Evolutionary conservation across 148 eudicot species (phyloP).

Genomic region (Rhododendron griersonianum): DNA sequence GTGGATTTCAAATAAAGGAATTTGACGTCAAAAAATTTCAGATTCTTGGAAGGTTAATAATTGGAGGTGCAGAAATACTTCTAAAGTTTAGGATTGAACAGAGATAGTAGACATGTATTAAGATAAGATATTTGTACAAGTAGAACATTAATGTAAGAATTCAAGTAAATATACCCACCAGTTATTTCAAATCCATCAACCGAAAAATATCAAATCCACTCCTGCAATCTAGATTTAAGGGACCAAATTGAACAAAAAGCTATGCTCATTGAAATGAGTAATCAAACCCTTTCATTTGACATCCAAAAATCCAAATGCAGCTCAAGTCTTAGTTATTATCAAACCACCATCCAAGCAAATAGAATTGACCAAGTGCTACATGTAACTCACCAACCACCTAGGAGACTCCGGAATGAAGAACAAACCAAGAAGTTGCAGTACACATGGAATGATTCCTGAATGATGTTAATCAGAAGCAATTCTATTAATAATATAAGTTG

Average conservation of each 20-base stretch:
- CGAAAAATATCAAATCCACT: background rate
- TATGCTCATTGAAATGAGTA: background rate
- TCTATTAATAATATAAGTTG: background rate
- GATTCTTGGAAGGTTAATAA: background rate
- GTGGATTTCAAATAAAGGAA: background rate
- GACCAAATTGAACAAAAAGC: background rate
- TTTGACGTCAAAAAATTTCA: background rate
- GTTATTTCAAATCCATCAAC: background rate
- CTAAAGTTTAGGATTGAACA: background rate
- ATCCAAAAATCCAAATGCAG: background rate
- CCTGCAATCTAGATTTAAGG: background rate
- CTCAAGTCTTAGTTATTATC: background rate
- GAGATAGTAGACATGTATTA: background rate
- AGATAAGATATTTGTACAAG: background rate
- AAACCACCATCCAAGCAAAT: background rate
- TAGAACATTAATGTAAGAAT: background rate
- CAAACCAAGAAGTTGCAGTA: conserved; percentile 51
- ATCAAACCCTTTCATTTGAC: background rate
- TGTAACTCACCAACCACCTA: conserved; percentile 62
- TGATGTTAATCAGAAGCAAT: conserved; percentile 9
- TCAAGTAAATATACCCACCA: background rate
- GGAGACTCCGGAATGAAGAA: conserved; percentile 82
- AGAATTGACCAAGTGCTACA: conserved; percentile 2
- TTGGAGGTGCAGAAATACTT: background rate
- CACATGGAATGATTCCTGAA: conserved; percentile 60